Conservation (phyloP, 2,329 filamentous ascomycete genomes). For the Bipolaris cookei region DNA sequence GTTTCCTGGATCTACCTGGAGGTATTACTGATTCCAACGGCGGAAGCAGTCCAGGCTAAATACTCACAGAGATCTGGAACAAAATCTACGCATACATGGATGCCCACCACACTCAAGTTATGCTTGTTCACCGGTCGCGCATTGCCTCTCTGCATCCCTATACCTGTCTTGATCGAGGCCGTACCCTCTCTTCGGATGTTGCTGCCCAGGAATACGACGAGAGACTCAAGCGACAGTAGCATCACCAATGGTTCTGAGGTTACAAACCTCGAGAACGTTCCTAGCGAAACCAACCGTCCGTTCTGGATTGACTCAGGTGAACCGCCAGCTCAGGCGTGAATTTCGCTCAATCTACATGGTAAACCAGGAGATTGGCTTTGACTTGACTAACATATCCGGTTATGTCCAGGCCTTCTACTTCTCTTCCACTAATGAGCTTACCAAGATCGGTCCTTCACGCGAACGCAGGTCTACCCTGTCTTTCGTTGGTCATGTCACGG, state of each 20-base stretch:
- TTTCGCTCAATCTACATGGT: conserved; percentile 33
- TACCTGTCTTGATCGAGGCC: conserved; percentile 27
- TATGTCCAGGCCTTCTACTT: conserved; percentile 35
- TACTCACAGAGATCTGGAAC: conserved; percentile 37
- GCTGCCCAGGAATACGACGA: conserved; percentile 17
- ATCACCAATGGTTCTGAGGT: neutral
- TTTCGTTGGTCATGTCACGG: conserved; percentile 36
- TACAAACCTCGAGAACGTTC: conserved; percentile 1
- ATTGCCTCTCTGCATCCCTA: conserved; percentile 31
- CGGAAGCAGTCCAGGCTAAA: conserved; percentile 7
- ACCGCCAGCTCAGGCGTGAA: conserved; percentile 33
- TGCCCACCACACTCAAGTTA: conserved; percentile 24
- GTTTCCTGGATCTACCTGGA: conserved; percentile 32
- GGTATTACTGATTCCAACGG: conserved; percentile 10
- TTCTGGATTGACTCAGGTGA: conserved; percentile 38
- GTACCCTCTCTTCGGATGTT: conserved; percentile 26
- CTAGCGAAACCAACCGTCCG: conserved; percentile 30
- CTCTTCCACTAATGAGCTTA: conserved; percentile 2
- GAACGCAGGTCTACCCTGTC: conserved; percentile 23
- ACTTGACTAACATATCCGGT: conserved; percentile 26
- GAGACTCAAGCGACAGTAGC: conserved; percentile 6
- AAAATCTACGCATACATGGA: conserved; percentile 29
- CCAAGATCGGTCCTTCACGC: conserved; percentile 5
- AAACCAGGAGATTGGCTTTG: conserved; percentile 37
- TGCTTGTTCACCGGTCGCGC: conserved; percentile 36